These are phyloP conservation scores for Ogataea salicorniae DNA, from an alignment of 805 yeast species.

Conservation along the genomic window DNA sequence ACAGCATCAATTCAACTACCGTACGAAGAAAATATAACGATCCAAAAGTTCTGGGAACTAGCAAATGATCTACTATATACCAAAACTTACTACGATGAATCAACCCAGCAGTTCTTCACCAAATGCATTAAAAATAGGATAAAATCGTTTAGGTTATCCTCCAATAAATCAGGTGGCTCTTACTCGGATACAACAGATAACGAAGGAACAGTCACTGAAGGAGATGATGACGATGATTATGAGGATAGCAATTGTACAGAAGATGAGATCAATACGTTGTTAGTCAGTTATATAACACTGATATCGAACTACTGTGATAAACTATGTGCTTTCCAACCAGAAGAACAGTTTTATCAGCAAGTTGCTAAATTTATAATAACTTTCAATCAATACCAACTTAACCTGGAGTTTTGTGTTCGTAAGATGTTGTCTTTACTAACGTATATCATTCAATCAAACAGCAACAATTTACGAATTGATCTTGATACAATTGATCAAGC, in stretches of 20 bases:
- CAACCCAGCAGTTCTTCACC: constrained; percentile 20
- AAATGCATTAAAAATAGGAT: constrained; percentile 10
- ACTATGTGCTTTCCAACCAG: constrained; percentile 13
- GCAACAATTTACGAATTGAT: constrained; percentile 18
- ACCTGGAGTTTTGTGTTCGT: constrained; percentile 42
- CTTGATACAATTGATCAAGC: constrained; percentile 10
- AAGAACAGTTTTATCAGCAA: constrained; percentile 23
- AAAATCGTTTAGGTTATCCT: constrained; percentile 1
- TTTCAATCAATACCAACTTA: constrained; percentile 29
- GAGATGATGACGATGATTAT: constrained; percentile 1
- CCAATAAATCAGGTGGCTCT: constrained; percentile 2
- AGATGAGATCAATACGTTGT: constrained; percentile 30
- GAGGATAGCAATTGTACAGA: constrained; percentile 18
- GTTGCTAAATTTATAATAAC: constrained; percentile 24
- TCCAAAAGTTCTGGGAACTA: constrained; percentile 29
- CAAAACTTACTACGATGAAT: constrained; percentile 21
- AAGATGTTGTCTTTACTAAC: constrained; percentile 43
- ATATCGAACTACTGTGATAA: constrained; percentile 27
- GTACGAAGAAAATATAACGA: constrained; percentile 21
- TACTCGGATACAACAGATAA: neutral
- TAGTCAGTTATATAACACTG: constrained; percentile 30
- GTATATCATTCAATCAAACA: constrained; percentile 25
- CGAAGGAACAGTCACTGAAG: neutral
- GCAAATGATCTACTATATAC: constrained; percentile 28
- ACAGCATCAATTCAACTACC: constrained; percentile 13